phyloP scores from a whole-genome alignment of 768 basidiomycete genomes.

The Lactarius evosmus region DNA sequence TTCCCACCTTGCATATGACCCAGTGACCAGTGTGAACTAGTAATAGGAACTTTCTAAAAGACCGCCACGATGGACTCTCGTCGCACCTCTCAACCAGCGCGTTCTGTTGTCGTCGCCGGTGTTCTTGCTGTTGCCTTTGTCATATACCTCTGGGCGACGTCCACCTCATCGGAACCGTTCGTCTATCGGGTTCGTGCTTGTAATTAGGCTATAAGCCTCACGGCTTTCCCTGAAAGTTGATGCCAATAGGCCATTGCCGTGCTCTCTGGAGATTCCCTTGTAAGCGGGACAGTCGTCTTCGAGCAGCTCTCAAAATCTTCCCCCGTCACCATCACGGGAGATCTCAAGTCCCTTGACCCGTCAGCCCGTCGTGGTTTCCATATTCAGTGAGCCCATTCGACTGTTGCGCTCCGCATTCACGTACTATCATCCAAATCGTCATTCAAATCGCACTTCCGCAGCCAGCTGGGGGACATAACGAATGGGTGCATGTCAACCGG shows the following conservation, averaged over 20 bases:
- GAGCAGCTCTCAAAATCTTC: conserved; percentile 48
- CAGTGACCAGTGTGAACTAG: no score
- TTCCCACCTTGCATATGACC: no score
- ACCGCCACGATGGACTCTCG: conserved; percentile 1
- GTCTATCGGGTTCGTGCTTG: conserved; percentile 2
- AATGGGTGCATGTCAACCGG: conserved; percentile 68
- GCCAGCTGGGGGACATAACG: conserved; percentile 58
- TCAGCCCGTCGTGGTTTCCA: conserved; percentile 70
- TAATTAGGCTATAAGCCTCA: neutral
- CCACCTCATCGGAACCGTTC: neutral
- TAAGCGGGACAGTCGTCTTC: conserved; percentile 65
- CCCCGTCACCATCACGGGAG: conserved; percentile 60
- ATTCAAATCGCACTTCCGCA: conserved; percentile 26
- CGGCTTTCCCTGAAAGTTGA: neutral
- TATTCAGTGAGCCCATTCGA: conserved; percentile 56
- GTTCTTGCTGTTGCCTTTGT: neutral
- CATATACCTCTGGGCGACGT: neutral
- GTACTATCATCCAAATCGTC: neutral
- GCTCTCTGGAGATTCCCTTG: conserved; percentile 56
- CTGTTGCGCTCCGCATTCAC: neutral
- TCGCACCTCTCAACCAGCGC: neutral
- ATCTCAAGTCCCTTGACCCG: conserved; percentile 57
- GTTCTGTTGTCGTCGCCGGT: neutral
- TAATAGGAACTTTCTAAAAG: neutral
- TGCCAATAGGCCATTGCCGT: conserved; percentile 53